Conservation (phyloP, 306 rosid genomes). For the Astragalus membranaceus region DNA sequence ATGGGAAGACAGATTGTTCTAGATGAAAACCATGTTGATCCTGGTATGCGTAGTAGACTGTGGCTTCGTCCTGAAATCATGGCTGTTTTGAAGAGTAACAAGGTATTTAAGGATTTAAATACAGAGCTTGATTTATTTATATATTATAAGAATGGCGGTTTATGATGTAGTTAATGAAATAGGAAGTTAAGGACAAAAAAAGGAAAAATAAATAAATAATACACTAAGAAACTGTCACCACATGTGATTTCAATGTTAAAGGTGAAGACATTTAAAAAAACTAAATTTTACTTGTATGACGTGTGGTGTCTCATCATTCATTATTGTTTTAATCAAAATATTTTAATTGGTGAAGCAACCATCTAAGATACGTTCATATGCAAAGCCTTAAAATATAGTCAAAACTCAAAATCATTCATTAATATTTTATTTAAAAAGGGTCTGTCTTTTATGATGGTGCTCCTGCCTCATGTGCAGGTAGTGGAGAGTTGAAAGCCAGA, state of each 20-base stretch:
- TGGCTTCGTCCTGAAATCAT: constrained; percentile 53
- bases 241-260: too few relatives aligned
- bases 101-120: constrained; percentile 23
- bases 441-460: background rate
- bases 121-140: background rate
- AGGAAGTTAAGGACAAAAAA: too few relatives aligned
- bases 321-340: too few relatives aligned
- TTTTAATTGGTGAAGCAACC: too few relatives aligned
- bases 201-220: too few relatives aligned
- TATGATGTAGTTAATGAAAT: too few relatives aligned
- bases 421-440: background rate
- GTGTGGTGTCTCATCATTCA: background rate
- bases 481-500: background rate
- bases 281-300: background rate
- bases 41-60: constrained; percentile 48
- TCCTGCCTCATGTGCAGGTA: background rate
- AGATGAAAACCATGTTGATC: constrained; percentile 22
- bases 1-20: constrained; percentile 62
- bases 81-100: constrained; percentile 29
- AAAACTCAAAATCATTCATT: background rate
- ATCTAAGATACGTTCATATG: background rate
- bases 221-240: too few relatives aligned
- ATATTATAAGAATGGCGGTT: too few relatives aligned
- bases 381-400: background rate
- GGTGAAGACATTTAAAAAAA: background rate